These are phyloP conservation scores for Benincasa hispida DNA, from an alignment of 306 rosid species.

Conservation along the genomic window DNA sequence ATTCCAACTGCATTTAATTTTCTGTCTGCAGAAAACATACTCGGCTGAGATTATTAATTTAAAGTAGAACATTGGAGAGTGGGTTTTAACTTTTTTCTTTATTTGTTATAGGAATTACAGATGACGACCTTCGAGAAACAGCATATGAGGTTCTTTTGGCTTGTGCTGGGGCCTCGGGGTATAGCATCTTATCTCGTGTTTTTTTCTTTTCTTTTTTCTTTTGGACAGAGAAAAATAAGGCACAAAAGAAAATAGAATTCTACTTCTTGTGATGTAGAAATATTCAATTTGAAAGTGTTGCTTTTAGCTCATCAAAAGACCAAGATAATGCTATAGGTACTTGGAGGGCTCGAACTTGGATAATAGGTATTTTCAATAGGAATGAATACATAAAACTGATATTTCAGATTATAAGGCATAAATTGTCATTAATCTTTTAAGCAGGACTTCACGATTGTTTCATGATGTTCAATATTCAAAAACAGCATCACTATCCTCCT, in stretches of 20 bases:
- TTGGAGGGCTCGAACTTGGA: no score
- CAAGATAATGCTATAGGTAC: not conserved
- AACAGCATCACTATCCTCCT: not conserved
- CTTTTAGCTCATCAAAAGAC: not conserved
- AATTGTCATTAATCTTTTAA: not conserved
- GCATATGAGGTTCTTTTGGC: conserved; percentile 90
- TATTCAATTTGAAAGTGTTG: not conserved
- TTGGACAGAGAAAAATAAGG: no score
- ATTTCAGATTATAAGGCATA: not conserved
- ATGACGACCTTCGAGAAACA: conserved; percentile 90
- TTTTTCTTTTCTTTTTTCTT: not conserved
- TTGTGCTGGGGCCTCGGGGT: conserved; percentile 99
- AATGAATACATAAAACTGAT: not conserved
- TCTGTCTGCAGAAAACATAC: not conserved
- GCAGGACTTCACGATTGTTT: not conserved
- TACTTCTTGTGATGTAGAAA: not conserved
- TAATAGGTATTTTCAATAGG: not conserved
- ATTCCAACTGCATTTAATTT: not conserved
- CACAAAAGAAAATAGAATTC: not conserved
- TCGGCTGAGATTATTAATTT: not conserved
- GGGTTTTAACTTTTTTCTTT: not conserved
- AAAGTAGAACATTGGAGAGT: not conserved
- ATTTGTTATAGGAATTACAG: conserved; percentile 43
- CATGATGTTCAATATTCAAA: not conserved
- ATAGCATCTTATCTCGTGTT: conserved; percentile 14